These are phyloP conservation scores for Apiospora phragmitis DNA, from an alignment of 2,329 filamentous ascomycete genomes.

Conservation along the genomic window DNA sequence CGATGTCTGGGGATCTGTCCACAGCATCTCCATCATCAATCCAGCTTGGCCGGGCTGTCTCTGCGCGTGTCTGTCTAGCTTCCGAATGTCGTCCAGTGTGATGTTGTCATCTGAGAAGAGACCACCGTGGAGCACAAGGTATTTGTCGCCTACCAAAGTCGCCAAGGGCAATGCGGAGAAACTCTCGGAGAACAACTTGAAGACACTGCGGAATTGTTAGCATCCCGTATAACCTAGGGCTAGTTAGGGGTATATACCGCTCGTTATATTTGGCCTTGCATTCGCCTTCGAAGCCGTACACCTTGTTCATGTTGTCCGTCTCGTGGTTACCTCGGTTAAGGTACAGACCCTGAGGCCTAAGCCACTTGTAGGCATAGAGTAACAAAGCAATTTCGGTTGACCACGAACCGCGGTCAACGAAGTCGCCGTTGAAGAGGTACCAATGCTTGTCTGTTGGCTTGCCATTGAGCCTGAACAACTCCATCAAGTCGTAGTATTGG, in stretches of 20 bases:
- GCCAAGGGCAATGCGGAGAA: slow-evolving; percentile 93
- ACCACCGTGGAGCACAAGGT: slow-evolving; percentile 89
- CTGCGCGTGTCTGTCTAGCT: slow-evolving; percentile 87
- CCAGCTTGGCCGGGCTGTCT: slow-evolving; percentile 90
- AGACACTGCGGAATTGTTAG: slow-evolving; percentile 55
- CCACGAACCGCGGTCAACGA: slow-evolving; percentile 97
- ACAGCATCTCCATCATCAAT: slow-evolving; percentile 99
- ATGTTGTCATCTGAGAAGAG: slow-evolving; percentile 95
- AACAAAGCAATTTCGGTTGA: slow-evolving; percentile 94
- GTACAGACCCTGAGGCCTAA: slow-evolving; percentile 85
- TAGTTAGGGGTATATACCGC: slow-evolving; percentile 40
- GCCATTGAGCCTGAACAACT: slow-evolving; percentile 92
- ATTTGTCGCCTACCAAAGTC: slow-evolving; percentile 88
- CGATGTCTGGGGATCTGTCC: slow-evolving; percentile 91
- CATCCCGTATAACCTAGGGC: not conserved
- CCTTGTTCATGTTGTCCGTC: slow-evolving; percentile 98
- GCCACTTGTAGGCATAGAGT: slow-evolving; percentile 95
- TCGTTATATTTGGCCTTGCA: slow-evolving; percentile 99
- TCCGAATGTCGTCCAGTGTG: slow-evolving; percentile 89
- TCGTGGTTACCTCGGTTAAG: slow-evolving; percentile 98
- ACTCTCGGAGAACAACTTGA: slow-evolving; percentile 97
- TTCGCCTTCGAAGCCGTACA: slow-evolving; percentile 97
- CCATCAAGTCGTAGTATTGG: slow-evolving; percentile 96
- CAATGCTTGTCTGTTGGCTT: slow-evolving; percentile 81
- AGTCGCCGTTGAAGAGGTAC: slow-evolving; percentile 98